Evolutionary conservation across 805 yeast species (phyloP), one percentile per base, ranked within the genome.

Genomic region (Sugiyamaella smithiae): DNA sequence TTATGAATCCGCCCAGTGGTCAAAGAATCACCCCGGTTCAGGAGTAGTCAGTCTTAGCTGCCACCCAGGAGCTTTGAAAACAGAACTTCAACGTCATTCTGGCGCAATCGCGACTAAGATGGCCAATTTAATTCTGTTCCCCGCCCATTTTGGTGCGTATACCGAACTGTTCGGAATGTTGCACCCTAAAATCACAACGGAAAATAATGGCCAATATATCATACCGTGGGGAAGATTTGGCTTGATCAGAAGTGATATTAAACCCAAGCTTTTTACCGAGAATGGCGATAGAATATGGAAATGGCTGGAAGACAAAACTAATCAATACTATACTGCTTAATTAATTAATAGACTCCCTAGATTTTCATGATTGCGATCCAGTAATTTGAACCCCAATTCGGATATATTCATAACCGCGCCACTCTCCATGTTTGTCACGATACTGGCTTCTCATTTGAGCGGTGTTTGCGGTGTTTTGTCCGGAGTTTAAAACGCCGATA

Each of bases 181-280:
- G 54, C 52, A 29, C 59, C 69, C n/a, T 60, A 65, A 29, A 73
- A 74, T 1, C 63, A 65, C 69, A 0, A 9, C 58, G 1, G 53
- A 54, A 28, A 60, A 69, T 11, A 60, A 65, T 33, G 73, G 74
- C 1, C 62, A 57, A 23, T 74, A 66, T 56, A 55, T 71, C 16
- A 64, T 65, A 11, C 76, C 81, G 2, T 74, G 68, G 65, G 80
- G 81, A 1, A 50, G 57, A 2, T 56, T 66, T n/a, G 75, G 75
- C 19, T 46, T 26, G 7, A 11, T 26, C 11, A 7, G 29, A 8
- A 26, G 11, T 8, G 29, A 26, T 11, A 26, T 26, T n/a, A n/a
- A n/a, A n/a, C n/a, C n/a, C n/a, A n/a, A n/a, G n/a, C n/a, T n/a
- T n/a, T n/a, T n/a, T n/a, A n/a, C n/a, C n/a, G n/a, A n/a, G n/a